A percentile compares a stretch with the other conserved stretches of the same genome.
Conservation (phyloP, 768 basidiomycete species). For the Suillus plorans region DNA sequence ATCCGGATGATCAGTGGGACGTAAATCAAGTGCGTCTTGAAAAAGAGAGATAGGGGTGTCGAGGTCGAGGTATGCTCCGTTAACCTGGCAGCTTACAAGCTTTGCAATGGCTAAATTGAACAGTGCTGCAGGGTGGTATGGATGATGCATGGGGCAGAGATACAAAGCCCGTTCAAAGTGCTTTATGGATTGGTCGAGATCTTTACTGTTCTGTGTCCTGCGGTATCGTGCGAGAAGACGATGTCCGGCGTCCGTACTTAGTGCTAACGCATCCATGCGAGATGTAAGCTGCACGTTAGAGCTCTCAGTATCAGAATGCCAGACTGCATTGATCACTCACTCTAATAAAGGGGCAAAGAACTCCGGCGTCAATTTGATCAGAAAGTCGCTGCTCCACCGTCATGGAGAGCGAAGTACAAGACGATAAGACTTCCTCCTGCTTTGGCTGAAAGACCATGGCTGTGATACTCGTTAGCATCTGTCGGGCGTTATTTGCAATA, state of each 20-base stretch:
- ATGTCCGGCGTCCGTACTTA: background rate
- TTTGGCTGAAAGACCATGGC: no score
- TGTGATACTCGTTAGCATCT: background rate
- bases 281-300: no score
- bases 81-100: background rate
- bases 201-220: background rate
- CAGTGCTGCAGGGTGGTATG: background rate
- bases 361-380: no score
- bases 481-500: background rate
- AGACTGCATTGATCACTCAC: no score
- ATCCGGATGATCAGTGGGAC: no score
- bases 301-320: no score
- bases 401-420: no score
- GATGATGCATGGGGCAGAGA: background rate
- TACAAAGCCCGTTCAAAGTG: background rate
- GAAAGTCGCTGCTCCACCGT: no score
- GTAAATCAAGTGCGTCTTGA: no score
- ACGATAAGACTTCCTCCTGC: no score
- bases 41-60: background rate
- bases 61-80: background rate
- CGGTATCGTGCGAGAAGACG: background rate
- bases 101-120: background rate
- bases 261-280: no score
- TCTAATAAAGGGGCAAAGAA: no score
- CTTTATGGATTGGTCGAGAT: background rate